These are phyloP conservation scores for Aquilaria agallochum DNA, from an alignment of 441 rosid genomes.

Conservation along the genomic window DNA sequence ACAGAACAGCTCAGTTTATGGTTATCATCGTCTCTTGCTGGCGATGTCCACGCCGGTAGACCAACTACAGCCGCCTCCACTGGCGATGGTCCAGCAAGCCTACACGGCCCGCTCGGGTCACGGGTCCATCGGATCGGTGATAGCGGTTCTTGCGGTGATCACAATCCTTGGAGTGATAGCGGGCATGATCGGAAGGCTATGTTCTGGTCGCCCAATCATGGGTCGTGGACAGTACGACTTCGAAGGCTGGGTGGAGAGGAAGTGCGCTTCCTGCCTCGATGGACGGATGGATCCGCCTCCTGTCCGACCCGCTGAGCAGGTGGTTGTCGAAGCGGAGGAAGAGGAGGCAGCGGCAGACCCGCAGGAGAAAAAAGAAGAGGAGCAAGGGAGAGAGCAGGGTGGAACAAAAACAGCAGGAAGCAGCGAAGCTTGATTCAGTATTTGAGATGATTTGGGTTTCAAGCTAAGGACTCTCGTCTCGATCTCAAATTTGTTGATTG, in stretches of 20 bases:
- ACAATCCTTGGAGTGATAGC: slow-evolving; percentile 54
- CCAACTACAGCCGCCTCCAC: slow-evolving; percentile 36
- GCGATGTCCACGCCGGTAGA: slow-evolving; percentile 37
- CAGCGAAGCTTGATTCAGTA: slow-evolving; percentile 12
- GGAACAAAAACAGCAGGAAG: slow-evolving; percentile 20
- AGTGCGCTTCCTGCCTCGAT: slow-evolving; percentile 62
- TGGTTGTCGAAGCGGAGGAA: slow-evolving; percentile 24
- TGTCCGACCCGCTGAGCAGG: slow-evolving; percentile 16
- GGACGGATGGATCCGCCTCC: slow-evolving; percentile 39
- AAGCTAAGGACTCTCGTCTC: background rate
- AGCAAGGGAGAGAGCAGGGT: slow-evolving; percentile 7
- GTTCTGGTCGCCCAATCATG: slow-evolving; percentile 49
- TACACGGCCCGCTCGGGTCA: slow-evolving; percentile 33
- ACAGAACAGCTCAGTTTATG: too few relatives aligned
- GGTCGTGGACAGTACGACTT: slow-evolving; percentile 51
- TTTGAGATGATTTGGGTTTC: too few relatives aligned
- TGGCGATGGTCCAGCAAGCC: slow-evolving; percentile 29
- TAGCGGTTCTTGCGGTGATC: slow-evolving; percentile 57
- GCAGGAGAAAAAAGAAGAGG: slow-evolving; percentile 22
- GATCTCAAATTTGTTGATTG: background rate
- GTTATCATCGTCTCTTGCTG: background rate
- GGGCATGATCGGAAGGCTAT: slow-evolving; percentile 59
- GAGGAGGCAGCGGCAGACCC: slow-evolving; percentile 7
- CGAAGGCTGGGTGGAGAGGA: slow-evolving; percentile 64
- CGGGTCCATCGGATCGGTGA: slow-evolving; percentile 66